Evolutionary conservation across 2,329 filamentous ascomycete genomes (phyloP).

Genomic region (Penicillium sumatraense): DNA sequence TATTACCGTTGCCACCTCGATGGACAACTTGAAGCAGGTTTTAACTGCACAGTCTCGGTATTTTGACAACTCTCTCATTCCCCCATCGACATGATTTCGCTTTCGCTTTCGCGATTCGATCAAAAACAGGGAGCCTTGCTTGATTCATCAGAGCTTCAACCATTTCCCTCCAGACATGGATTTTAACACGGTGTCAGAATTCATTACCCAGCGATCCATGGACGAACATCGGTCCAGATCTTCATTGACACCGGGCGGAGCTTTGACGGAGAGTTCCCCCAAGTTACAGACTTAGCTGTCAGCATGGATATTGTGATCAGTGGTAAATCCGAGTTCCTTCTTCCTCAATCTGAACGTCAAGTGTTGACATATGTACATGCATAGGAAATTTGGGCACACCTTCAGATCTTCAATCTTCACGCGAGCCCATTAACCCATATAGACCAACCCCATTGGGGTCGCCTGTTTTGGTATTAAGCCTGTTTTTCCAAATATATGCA

Average conservation of each 20-base stretch:
- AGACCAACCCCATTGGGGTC: conserved; percentile 22
- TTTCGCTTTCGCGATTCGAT: neutral
- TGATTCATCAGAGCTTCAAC: neutral
- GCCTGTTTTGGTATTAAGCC: conserved; percentile 21
- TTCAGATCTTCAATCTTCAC: conserved; percentile 22
- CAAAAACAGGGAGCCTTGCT: neutral
- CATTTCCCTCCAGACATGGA: neutral
- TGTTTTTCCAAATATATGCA: conserved; percentile 26
- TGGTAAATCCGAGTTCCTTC: conserved; percentile 10
- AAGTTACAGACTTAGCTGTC: conserved; percentile 23
- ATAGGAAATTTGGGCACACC: conserved; percentile 26
- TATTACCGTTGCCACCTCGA: conserved; percentile 22
- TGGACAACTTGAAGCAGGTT: conserved; percentile 23
- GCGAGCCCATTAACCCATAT: conserved; percentile 22
- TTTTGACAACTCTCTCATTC: conserved; percentile 2
- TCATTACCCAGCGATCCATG: conserved; percentile 24
- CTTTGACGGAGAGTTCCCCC: conserved; percentile 22
- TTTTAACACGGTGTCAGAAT: conserved; percentile 16
- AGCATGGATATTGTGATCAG: conserved; percentile 28
- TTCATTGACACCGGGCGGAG: conserved; percentile 26
- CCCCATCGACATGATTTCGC: neutral
- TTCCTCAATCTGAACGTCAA: neutral
- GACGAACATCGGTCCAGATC: conserved; percentile 22
- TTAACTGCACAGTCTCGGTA: conserved; percentile 23
- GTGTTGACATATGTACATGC: conserved; percentile 7